A percentile compares a stretch with the other conserved stretches of the same genome.
These are phyloP conservation scores for Backusella westeae DNA, from an alignment of 192 early-diverging fungal genomes.

Conservation along the genomic window DNA sequence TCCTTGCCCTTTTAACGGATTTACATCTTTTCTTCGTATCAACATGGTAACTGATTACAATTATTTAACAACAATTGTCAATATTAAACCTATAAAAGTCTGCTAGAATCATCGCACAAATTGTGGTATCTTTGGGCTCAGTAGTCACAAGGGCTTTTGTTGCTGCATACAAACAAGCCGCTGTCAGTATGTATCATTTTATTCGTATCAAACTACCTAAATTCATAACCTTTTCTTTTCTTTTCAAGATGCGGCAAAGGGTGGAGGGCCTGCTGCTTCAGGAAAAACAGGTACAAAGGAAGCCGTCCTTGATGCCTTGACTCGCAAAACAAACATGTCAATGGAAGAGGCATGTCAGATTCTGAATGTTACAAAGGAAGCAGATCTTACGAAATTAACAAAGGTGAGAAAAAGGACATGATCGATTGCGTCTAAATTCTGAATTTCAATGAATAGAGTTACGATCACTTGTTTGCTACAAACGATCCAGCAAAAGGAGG, in stretches of 20 bases:
- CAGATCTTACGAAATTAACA: slow-evolving; percentile 47
- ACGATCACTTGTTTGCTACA: slow-evolving; percentile 80
- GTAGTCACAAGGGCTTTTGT: slow-evolving; percentile 90
- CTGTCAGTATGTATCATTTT: slow-evolving; percentile 62
- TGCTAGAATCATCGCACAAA: slow-evolving; percentile 69
- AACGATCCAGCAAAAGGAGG: slow-evolving; percentile 88
- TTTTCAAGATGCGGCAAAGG: slow-evolving; percentile 59
- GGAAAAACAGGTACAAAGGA: slow-evolving; percentile 44
- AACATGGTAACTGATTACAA: neutral
- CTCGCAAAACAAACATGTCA: slow-evolving; percentile 77
- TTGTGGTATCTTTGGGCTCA: slow-evolving; percentile 70
- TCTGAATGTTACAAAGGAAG: slow-evolving; percentile 75
- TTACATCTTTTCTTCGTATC: neutral
- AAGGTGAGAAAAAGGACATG: slow-evolving; percentile 34
- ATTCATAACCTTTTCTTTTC: neutral
- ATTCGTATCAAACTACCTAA: neutral
- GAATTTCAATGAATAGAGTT: slow-evolving; percentile 53
- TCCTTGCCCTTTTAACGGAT: neutral
- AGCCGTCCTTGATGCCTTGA: slow-evolving; percentile 65
- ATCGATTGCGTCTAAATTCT: neutral
- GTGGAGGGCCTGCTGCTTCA: slow-evolving; percentile 60
- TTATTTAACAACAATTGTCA: neutral
- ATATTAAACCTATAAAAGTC: slow-evolving; percentile 44
- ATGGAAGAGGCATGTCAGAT: slow-evolving; percentile 91
- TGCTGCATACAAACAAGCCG: slow-evolving; percentile 89